Percentiles rank a stretch among this genome's conserved stretches.
Evolutionary conservation across 108 stramenopile species (phyloP).

Genomic region (Nitzschia palea): DNA sequence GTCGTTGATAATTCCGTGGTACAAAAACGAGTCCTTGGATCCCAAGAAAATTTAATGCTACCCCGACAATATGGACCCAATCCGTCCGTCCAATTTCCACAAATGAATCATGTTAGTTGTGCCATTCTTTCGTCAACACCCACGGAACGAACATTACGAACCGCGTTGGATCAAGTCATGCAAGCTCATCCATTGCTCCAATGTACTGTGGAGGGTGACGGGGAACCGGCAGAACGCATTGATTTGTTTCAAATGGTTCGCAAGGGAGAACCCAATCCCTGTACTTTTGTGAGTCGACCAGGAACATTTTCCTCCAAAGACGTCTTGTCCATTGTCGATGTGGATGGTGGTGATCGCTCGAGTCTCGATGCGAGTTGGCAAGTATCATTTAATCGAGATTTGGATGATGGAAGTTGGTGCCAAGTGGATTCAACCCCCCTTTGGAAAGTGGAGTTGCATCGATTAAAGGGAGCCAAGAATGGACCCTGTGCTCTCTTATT

Average conservation of each 20-base stretch:
- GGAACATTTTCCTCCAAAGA: slow-evolving; percentile 40
- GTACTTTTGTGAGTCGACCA: slow-evolving; percentile 54
- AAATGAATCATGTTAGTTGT: slow-evolving; percentile 72
- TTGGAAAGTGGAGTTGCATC: slow-evolving; percentile 75
- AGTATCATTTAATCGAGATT: slow-evolving; percentile 48
- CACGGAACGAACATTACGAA: slow-evolving; percentile 41
- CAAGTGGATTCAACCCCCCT: slow-evolving; percentile 47
- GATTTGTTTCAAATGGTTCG: slow-evolving; percentile 88
- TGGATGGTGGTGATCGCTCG: slow-evolving; percentile 21
- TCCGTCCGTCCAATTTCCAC: slow-evolving; percentile 55
- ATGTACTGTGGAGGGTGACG: slow-evolving; percentile 63
- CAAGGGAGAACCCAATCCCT: slow-evolving; percentile 76
- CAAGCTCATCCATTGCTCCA: slow-evolving; percentile 71
- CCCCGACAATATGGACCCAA: slow-evolving; percentile 77
- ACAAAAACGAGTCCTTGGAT: slow-evolving; percentile 63
- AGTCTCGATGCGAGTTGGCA: slow-evolving; percentile 66
- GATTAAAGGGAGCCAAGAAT: slow-evolving; percentile 23
- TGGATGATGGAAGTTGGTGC: slow-evolving; percentile 80
- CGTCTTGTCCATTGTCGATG: slow-evolving; percentile 58
- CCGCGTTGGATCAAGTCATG: slow-evolving; percentile 70
- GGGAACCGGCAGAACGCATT: slow-evolving; percentile 76
- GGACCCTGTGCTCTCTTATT: slow-evolving; percentile 70
- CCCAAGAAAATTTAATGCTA: slow-evolving; percentile 88
- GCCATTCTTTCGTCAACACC: slow-evolving; percentile 62
- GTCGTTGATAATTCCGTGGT: neutral